Percentiles rank a stretch among this genome's conserved stretches.
Conservation (phyloP, 2,329 filamentous ascomycete species). For the Trichoderma sp. region DNA sequence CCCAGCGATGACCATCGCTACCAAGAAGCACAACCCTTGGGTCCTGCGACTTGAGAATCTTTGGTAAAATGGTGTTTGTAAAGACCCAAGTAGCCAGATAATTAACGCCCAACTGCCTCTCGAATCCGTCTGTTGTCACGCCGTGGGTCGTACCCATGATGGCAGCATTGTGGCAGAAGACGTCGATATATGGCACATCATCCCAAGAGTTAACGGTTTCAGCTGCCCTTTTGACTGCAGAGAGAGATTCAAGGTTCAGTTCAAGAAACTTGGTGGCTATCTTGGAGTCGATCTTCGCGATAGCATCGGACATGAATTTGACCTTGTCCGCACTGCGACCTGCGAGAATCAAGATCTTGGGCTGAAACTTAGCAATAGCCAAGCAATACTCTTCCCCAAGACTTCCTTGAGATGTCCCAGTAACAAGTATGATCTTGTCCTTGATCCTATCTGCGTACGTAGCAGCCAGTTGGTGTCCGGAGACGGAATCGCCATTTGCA, state of each 20-base stretch:
- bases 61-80: not conserved
- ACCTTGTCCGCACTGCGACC: constrained; percentile 46
- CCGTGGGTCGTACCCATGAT: constrained; percentile 39
- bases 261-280: constrained; percentile 33
- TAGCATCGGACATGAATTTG: constrained; percentile 38
- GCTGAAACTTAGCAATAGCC: constrained; percentile 42
- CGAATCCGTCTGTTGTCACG: not conserved
- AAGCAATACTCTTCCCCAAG: constrained; percentile 41
- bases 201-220: constrained; percentile 32
- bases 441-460: constrained; percentile 26
- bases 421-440: constrained; percentile 41
- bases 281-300: constrained; percentile 39
- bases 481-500: not conserved
- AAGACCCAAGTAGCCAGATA: not conserved
- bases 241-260: constrained; percentile 40
- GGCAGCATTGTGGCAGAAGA: constrained; percentile 48
- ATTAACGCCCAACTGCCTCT: not conserved
- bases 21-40: not conserved
- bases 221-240: constrained; percentile 40
- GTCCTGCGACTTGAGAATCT: not conserved
- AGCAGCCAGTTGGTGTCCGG: not conserved
- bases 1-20: not conserved
- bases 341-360: constrained; percentile 46
- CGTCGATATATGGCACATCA: constrained; percentile 33
- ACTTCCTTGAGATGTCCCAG: constrained; percentile 42